A percentile compares a stretch with the other conserved stretches of the same genome.
These are phyloP conservation scores for Russula earlei DNA, from an alignment of 768 basidiomycete genomes.

Conservation along the genomic window DNA sequence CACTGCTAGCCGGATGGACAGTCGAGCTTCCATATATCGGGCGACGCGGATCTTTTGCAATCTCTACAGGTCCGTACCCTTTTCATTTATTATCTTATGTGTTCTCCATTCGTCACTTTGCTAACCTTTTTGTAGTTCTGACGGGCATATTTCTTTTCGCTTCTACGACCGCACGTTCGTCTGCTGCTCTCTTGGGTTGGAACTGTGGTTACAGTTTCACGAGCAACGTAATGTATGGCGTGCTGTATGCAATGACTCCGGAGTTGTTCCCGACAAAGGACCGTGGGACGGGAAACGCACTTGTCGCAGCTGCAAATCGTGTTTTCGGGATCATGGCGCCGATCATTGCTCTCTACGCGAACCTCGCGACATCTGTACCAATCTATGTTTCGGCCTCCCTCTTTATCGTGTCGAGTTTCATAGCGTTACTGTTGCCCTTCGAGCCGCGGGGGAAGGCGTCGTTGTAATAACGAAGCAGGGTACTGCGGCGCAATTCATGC, in stretches of 20 bases:
- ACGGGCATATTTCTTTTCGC: conserved; percentile 52
- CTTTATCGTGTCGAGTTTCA: conserved; percentile 40
- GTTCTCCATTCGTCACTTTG: neutral
- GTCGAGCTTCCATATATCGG: conserved; percentile 45
- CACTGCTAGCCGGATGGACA: conserved; percentile 43
- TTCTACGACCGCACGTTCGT: conserved; percentile 45
- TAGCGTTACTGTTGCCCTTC: conserved; percentile 44
- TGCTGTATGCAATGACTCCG: conserved; percentile 34
- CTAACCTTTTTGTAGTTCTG: conserved; percentile 27
- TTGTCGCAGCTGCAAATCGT: conserved; percentile 43
- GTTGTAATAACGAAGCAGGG: conserved; percentile 23
- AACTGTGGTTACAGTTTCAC: conserved; percentile 51
- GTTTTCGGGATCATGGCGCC: conserved; percentile 53
- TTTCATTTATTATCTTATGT: conserved; percentile 18
- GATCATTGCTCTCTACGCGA: conserved; percentile 41
- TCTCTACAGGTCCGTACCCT: conserved; percentile 33
- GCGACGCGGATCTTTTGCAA: conserved; percentile 42
- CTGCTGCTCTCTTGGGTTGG: conserved; percentile 44
- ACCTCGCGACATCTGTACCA: conserved; percentile 40
- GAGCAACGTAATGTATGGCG: conserved; percentile 48
- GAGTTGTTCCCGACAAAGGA: conserved; percentile 47
- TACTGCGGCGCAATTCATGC: no score
- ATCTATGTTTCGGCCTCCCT: conserved; percentile 46
- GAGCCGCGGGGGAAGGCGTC: conserved; percentile 50
- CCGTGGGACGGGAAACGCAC: conserved; percentile 47